A percentile compares a stretch with the other conserved stretches of the same genome.
Evolutionary conservation across 192 early-diverging fungal genomes (phyloP).

Genomic region (Mortierella alpina): DNA sequence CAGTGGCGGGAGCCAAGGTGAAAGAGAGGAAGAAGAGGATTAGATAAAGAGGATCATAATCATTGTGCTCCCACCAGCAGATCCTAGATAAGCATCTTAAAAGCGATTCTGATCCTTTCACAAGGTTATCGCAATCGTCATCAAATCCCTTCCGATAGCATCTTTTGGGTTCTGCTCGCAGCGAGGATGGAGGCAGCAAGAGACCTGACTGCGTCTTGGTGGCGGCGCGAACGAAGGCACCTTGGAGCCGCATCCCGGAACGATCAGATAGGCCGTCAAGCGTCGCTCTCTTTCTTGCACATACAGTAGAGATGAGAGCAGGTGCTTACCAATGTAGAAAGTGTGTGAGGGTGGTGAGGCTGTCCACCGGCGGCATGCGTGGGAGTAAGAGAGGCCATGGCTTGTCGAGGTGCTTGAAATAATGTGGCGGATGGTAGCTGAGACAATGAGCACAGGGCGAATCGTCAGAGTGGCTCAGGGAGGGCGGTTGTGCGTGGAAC

Average conservation of each 20-base stretch:
- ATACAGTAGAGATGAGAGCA: background rate
- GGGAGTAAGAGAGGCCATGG: constrained; percentile 30
- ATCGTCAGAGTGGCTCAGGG: no score
- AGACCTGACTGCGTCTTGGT: no score
- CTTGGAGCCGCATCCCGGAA: no score
- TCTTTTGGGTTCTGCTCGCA: no score
- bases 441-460: no score
- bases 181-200: no score
- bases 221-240: no score
- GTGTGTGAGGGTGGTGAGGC: constrained; percentile 62
- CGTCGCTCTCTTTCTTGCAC: no score
- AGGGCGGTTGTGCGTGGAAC: background rate
- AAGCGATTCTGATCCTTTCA: background rate
- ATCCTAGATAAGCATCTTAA: background rate
- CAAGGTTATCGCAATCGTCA: no score
- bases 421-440: no score
- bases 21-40: background rate
- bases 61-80: background rate
- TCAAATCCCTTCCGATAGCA: no score
- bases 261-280: no score
- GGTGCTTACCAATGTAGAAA: constrained; percentile 61
- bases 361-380: constrained; percentile 26
- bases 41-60: background rate
- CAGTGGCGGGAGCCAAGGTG: background rate
- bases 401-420: background rate